A percentile compares a stretch with the other conserved stretches of the same genome.
These are phyloP conservation scores for Rhododendron vialii DNA, from an alignment of 148 eudicot genomes.

Conservation along the genomic window DNA sequence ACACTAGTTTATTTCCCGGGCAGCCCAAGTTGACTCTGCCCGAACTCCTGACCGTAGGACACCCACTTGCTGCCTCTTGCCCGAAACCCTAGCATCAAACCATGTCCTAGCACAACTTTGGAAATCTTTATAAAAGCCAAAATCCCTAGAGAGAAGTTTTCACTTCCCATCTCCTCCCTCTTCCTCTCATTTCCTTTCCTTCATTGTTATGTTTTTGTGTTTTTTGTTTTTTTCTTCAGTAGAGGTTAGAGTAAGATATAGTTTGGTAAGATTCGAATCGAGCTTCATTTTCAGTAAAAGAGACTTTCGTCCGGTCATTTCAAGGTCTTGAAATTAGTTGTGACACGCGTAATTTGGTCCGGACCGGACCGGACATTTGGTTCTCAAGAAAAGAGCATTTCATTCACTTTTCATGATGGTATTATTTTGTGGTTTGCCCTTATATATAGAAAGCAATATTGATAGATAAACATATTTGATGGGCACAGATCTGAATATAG, in stretches of 20 bases:
- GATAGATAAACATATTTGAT: background rate
- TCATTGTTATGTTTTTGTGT: background rate
- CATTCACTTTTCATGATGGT: background rate
- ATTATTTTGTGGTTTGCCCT: background rate
- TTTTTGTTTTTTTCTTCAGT: background rate
- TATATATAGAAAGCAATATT: too few species aligned
- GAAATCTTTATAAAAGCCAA: background rate
- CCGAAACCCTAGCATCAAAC: conserved; percentile 2
- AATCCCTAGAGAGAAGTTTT: background rate
- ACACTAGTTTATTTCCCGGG: background rate
- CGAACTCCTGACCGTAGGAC: background rate
- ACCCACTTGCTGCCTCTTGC: background rate
- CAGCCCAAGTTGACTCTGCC: background rate
- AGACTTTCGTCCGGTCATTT: background rate
- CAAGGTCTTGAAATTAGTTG: background rate
- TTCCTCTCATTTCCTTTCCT: background rate
- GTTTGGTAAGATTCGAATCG: background rate
- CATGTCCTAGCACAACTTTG: background rate
- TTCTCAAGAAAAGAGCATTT: background rate
- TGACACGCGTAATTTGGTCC: background rate
- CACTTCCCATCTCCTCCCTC: background rate
- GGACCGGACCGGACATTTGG: background rate
- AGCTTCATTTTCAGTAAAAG: background rate
- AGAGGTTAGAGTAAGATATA: background rate
- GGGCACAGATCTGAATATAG: too few species aligned